Base-by-base conservation (phyloP, 306 rosid genomes). In the Citrullus colocynthis region DNA sequence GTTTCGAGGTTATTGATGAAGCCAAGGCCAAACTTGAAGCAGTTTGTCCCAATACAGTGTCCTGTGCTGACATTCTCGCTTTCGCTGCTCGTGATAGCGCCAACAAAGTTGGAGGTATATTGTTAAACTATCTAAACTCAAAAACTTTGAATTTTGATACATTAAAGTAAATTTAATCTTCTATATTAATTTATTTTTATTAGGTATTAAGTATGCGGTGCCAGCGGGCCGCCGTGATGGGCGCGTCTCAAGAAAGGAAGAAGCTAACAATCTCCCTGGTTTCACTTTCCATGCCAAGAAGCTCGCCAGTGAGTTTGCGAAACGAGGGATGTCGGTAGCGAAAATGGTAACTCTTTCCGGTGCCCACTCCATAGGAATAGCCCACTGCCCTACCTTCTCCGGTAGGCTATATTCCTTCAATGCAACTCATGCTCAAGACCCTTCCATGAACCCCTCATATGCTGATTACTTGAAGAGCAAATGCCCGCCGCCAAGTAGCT, bases 311-410 rank as follows among this genome's bases (percentile, higher is more conserved):
- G 80, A 12, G 7, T 85, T 85, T 2, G 59, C 54, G 0, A 18
- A 4, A 5, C 82, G 75, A 80, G 78, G 82, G 63, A 16, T 85
- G 24, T 79, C 75, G 10, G 36, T 78, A 24, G 85, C 52, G 6
- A 85, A 85, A 45, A 85, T 82, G 88, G 88, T 85, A 52, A 81
- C 85, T 18, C 74, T 84, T 18, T 84, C 85, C 0, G 85, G 85
- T 9, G 88, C 88, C 16, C 88, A 83, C 67, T 85, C 86, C 63
- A 83, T 85, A 10, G 84, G 85, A 1, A 78, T 65, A 37, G 74
- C 88, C 14, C 85, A 49, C 18, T 85, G 85, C 51, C 75, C 88
- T 6, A 39, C 88, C 8, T 82, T 85, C 76, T 34, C 76, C 2
- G 2, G 2, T 0, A 71, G 79, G 1, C 60, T 82, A 32, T 82